Conservation (phyloP, 164 flowering plant species). For the Hamamelis virginiana region DNA sequence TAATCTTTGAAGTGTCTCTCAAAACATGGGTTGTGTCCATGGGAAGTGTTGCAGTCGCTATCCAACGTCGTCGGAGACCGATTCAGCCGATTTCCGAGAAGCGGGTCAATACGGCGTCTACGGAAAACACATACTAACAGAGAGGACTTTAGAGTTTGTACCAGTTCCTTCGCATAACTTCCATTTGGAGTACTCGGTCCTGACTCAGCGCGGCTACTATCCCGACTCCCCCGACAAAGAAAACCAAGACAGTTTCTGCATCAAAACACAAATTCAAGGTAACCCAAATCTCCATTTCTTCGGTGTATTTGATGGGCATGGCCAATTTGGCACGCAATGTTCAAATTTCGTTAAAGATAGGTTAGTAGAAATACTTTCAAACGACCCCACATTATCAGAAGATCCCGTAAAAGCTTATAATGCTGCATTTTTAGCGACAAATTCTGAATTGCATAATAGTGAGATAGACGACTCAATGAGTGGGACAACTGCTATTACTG, state of each 20-base stretch:
- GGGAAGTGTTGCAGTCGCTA: constrained; percentile 66
- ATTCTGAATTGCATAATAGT: constrained; percentile 65
- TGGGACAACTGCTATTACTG: constrained; percentile 95
- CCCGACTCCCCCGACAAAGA: constrained; percentile 85
- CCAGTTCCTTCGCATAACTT: constrained; percentile 69
- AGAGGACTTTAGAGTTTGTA: constrained; percentile 49
- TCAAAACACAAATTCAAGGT: constrained; percentile 68
- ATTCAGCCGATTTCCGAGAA: constrained; percentile 22
- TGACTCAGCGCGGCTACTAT: constrained; percentile 83
- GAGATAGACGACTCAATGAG: constrained; percentile 92
- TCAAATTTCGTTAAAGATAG: constrained; percentile 76
- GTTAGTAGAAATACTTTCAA: constrained; percentile 56
- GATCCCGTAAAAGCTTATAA: constrained; percentile 78
- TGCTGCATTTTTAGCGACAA: constrained; percentile 58
- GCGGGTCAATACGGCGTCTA: constrained; percentile 13
- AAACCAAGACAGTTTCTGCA: constrained; percentile 85
- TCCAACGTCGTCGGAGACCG: constrained; percentile 44
- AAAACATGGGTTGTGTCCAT: constrained; percentile 76
- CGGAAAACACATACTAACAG: constrained; percentile 35
- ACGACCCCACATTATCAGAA: constrained; percentile 51
- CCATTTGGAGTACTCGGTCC: constrained; percentile 60
- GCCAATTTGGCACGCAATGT: constrained; percentile 78
- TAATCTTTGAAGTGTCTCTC: neutral
- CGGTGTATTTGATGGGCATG: constrained; percentile 98
- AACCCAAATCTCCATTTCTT: constrained; percentile 93